phyloP scores from a whole-genome alignment of 129 eudicot species.

The Helianthus tuberosus region DNA sequence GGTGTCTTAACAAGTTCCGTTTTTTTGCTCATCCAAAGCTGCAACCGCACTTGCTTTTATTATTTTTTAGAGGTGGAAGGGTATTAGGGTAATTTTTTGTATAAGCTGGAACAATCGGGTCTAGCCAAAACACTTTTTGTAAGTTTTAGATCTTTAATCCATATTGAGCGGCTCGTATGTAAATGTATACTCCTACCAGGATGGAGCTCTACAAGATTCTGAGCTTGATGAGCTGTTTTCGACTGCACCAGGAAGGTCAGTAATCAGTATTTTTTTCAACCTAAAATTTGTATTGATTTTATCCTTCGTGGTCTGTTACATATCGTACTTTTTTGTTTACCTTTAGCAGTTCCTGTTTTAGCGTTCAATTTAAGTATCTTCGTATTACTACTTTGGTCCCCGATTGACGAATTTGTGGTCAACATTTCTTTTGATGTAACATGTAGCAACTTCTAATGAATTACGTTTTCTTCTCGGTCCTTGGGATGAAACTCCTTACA shows the following conservation, averaged over 20 bases:
- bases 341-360: background rate
- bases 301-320: conserved; percentile 7
- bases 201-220: conserved; percentile 62
- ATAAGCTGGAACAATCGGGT: too few relatives aligned
- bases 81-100: too few relatives aligned
- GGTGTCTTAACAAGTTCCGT: too few relatives aligned
- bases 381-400: background rate
- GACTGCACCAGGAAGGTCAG: conserved; percentile 93
- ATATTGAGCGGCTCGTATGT: too few relatives aligned
- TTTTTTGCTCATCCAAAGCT: too few relatives aligned
- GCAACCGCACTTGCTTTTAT: too few relatives aligned
- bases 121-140: too few relatives aligned
- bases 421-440: background rate
- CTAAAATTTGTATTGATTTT: conserved; percentile 16
- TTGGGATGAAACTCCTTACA: conserved; percentile 83
- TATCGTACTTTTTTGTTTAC: conserved; percentile 3
- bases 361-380: background rate
- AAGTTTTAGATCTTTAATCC: too few relatives aligned
- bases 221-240: conserved; percentile 92
- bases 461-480: conserved; percentile 54
- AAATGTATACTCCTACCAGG: conserved; percentile 47
- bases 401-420: background rate
- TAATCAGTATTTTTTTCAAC: conserved; percentile 36
- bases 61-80: too few relatives aligned
- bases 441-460: conserved; percentile 17